Evolutionary conservation across 176 grass and related monocot species (phyloP), one percentile per base, ranked within the genome.

Genomic region (bread wheat (Triticum aestivum)): DNA sequence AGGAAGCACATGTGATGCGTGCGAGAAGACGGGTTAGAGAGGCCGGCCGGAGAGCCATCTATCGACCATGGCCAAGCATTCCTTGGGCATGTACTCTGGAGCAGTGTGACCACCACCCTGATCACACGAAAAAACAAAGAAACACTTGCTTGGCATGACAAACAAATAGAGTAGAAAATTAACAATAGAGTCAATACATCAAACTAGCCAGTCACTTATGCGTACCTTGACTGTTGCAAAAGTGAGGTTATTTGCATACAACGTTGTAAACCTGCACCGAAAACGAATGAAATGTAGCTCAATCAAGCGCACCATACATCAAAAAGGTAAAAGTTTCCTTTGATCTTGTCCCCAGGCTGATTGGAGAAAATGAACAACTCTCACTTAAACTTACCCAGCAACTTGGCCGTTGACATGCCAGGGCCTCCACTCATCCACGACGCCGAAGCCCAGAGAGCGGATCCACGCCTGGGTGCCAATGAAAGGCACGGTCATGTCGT

Each of bases 221-320:
- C 67, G 8, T 83, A 92, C 93, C 79, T 92, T 95, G 9, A 95
- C 75, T 2, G 93, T 95, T n/a, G 79, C 86, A 64, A 95, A 95
- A 29, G 93, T 95, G 11, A 95, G 59, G 76, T 95, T 90, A 15
- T 95, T 92, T 13, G 90, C 90, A 8, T 95, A 95, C 13, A 33
- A n/a, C 24, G 29, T 87, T 18, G 71, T 90, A 18, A 66, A 93
- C 61, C 91, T 93, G 63, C 51, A 24, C 26, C 32, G 32, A 32
- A 32, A 32, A 44, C 0, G 51, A 24, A 73, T 26, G 5, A 23
- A 73, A 26, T 45, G 20, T 1, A 73, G n/a, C 42, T 44, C 42
- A 54, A 54, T 6, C 1, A 42, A 44, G 1, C 23, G 30, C 8
- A 5, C 1, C 32, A 69, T 0, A 9, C 0, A 35, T 20, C 34